Conservation (phyloP, 257 asterid species). For the Nicotiana tomentosiformis region DNA sequence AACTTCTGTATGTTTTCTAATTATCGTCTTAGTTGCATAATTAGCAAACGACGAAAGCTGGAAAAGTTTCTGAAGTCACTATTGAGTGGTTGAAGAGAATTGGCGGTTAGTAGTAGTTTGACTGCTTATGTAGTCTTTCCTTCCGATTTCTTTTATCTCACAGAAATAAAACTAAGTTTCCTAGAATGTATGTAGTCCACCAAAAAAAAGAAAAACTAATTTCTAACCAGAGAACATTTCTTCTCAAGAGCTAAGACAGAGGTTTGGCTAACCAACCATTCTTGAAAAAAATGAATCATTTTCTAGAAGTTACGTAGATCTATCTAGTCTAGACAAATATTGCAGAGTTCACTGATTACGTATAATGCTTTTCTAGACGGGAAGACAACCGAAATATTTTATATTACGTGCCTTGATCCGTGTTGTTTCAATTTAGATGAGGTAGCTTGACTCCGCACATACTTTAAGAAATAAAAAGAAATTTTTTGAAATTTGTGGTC, state of each 20-base stretch:
- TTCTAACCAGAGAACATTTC: no score
- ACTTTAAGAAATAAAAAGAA: no score
- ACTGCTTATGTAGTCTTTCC: no score
- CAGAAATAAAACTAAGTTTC: no score
- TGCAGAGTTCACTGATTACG: not conserved
- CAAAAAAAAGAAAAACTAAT: no score
- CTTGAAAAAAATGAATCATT: not conserved
- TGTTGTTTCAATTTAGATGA: no score
- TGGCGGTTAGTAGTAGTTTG: not conserved
- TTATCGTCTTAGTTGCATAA: not conserved
- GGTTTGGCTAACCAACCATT: not conserved
- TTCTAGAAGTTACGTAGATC: not conserved
- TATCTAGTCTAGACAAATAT: not conserved
- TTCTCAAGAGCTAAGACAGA: not conserved
- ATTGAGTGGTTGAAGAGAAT: not conserved
- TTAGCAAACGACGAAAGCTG: not conserved
- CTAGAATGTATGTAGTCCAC: no score
- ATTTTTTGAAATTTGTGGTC: no score
- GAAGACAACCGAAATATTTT: not conserved
- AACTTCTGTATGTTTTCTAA: not conserved
- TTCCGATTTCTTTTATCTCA: no score
- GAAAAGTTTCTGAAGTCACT: not conserved
- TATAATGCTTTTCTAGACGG: not conserved
- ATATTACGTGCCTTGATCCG: not conserved
- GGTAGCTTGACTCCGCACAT: no score